Percentiles rank a stretch among this genome's conserved stretches.
phyloP scores from a whole-genome alignment of 257 asterid species.

The Salvia splendens region DNA sequence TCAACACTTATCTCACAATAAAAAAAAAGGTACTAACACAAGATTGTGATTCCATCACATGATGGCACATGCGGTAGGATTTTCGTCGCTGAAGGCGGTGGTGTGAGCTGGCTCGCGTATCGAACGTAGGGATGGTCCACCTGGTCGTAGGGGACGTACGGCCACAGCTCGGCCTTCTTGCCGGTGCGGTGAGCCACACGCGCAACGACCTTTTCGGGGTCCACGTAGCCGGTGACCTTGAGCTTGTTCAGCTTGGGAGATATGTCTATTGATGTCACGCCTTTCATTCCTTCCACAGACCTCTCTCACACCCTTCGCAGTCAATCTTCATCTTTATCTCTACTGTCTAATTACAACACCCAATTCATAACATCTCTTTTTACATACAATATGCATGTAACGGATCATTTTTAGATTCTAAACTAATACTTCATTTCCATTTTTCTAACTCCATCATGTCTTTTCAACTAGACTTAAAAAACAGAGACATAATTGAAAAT shows the following conservation, averaged over 20 bases:
- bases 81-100: conserved; percentile 94
- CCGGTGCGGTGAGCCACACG: conserved; percentile 93
- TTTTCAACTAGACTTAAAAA: too few relatives aligned
- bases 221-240: conserved; percentile 72
- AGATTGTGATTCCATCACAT: conserved; percentile 47
- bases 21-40: too few relatives aligned
- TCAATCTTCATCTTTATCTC: conserved; percentile 89
- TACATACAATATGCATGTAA: too few relatives aligned
- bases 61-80: conserved; percentile 70
- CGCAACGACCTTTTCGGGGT: conserved; percentile 75
- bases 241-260: conserved; percentile 78
- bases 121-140: conserved; percentile 90
- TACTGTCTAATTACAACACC: conserved; percentile 54
- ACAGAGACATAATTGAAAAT: background rate
- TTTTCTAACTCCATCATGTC: too few relatives aligned
- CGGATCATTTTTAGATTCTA: too few relatives aligned
- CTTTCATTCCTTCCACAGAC: conserved; percentile 92
- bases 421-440: too few relatives aligned
- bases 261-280: conserved; percentile 67
- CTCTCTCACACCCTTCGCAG: conserved; percentile 94
- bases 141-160: conserved; percentile 82
- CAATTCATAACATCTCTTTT: too few relatives aligned
- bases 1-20: background rate
- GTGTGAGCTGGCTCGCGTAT: conserved; percentile 75
- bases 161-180: conserved; percentile 91